Base-by-base conservation (phyloP, 148 eudicot genomes). In the Dianthus caryophyllus region DNA sequence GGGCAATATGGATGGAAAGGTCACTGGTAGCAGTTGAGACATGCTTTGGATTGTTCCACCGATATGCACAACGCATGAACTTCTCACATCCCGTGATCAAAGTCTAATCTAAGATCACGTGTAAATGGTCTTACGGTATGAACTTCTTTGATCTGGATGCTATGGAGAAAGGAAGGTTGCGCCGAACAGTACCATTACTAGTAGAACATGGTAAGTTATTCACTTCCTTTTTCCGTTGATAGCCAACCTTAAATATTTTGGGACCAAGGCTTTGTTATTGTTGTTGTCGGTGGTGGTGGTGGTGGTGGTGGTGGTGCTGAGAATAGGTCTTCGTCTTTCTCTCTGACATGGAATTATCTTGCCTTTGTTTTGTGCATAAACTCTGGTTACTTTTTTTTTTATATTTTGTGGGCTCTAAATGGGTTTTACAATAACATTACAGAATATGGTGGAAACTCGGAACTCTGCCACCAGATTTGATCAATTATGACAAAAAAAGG, bases 71-170 rank as follows among this genome's bases (percentile, higher is more conserved):
- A 55, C 88, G 88, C 76, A 90, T 90, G 97, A 90, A 90, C 69
- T 90, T 90, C 73, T 90, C 95, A 0, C 94, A 90, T 71, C 97
- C 97, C 29, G 72, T 91, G 69, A 91, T 91, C 72, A 61, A 91
- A 81, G 76, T 91, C 86, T 68, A 86, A 84, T 72, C 91, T 95
- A 8, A 91, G 88, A 74, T 91, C 95, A 9, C 88, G 97, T 73
- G 97, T 88, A 10, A 88, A 95, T 95, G 97, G n/a, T n/a, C 97
- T 72, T 91, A 91, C 74, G 97, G 97, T 71, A 91, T 91, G 97
- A 91, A 88, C 73, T 91, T 91, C 74, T 88, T 91, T 71, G 91
- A 86, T 79, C 75, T 88, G 74, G 95, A 88, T 81, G 91, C 97
- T n/a, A 30, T 91, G 97, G 97, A 91, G 97, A 71, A 91, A 71